A percentile compares a stretch with the other conserved stretches of the same genome.
Conservation (phyloP, 352 stramenopile genomes). For the Phytophthora sansomeana region DNA sequence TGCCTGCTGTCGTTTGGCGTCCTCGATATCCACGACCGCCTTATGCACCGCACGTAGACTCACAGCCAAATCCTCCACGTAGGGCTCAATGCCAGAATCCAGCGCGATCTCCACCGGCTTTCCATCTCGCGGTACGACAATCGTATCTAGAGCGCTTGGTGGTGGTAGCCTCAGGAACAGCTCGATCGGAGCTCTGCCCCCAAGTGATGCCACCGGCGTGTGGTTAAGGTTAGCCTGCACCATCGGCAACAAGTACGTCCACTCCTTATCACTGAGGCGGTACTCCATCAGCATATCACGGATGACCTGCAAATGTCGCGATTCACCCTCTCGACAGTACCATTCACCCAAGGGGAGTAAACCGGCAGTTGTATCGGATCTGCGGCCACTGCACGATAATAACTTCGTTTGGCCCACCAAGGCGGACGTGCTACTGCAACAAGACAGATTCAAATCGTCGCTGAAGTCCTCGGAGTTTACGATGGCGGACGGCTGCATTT, state of each 20-base stretch:
- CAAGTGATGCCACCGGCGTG: slow-evolving; percentile 14
- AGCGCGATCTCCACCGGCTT: too few relatives aligned
- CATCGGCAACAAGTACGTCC: too few relatives aligned
- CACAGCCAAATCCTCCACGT: too few relatives aligned
- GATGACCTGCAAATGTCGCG: slow-evolving; percentile 23
- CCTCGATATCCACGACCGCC: slow-evolving; percentile 13
- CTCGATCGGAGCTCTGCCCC: slow-evolving; percentile 4
- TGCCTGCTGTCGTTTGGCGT: slow-evolving; percentile 5
- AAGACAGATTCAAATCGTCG: too few relatives aligned
- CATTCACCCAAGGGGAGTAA: slow-evolving; percentile 26
- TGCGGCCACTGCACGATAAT: too few relatives aligned
- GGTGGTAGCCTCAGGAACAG: slow-evolving; percentile 18
- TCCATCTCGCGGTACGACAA: not conserved
- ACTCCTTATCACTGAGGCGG: too few relatives aligned
- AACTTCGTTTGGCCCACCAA: too few relatives aligned
- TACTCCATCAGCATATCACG: slow-evolving; percentile 21
- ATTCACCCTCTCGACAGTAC: slow-evolving; percentile 28
- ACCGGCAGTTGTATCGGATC: too few relatives aligned
- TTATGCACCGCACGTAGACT: slow-evolving; percentile 19
- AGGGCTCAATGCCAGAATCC: not conserved
- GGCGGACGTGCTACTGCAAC: too few relatives aligned
- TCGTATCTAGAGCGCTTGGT: not conserved
- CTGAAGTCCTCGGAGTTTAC: too few relatives aligned
- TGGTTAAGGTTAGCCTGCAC: slow-evolving; percentile 32
- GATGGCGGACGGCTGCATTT: too few relatives aligned